Base-by-base conservation (phyloP, 805 yeast genomes). In the Starmerella stellata region DNA sequence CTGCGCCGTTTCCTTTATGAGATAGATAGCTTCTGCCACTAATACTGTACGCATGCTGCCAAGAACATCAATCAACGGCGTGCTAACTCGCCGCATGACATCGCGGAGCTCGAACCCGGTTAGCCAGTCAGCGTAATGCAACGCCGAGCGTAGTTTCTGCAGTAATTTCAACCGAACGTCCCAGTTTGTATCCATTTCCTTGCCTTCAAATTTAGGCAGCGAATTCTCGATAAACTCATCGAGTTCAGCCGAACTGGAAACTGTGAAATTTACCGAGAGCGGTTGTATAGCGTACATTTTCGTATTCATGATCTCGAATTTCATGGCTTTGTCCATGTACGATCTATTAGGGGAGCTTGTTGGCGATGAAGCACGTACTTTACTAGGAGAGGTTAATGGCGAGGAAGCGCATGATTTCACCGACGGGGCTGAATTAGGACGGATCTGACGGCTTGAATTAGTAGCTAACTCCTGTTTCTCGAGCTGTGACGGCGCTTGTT, bases 131-230 rank as follows among this genome's bases (percentile, higher is more conserved):
- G 73, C 70, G 3, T 85, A 82, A 34, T 82, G 57, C 3, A 80
- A 44, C 3, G 77, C 57, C 2, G 68, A 62, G 40, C 95, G 65
- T 25, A 82, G 51, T 36, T 64, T 65, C 1, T 68, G 50, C 2
- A 82, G 67, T 36, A 62, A 61, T 38, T 68, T 65, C 49, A 85
- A 94, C 51, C 98, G 66, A 0, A 51, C 48, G 18, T 63, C 58
- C 98, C 98, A 90, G 53, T 90, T 90, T 42, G 67, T 66, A 52
- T 90, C 98, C 0, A 93, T 78, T 55, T 90, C 98, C 50, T 76
- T 64, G 4, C 76, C 78, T 7, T 64, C 68, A 49, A 87, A 83
- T 19, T 54, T 46, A 0, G 54, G 20, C 15, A 40, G 18, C 4
- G 16, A 17, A 17, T 20, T 19, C n/a, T 57, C 60, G 17, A 60